Evolutionary conservation across 257 asterid species (phyloP), one percentile per base, ranked within the genome.

Genomic region (Solanum dulcamara): DNA sequence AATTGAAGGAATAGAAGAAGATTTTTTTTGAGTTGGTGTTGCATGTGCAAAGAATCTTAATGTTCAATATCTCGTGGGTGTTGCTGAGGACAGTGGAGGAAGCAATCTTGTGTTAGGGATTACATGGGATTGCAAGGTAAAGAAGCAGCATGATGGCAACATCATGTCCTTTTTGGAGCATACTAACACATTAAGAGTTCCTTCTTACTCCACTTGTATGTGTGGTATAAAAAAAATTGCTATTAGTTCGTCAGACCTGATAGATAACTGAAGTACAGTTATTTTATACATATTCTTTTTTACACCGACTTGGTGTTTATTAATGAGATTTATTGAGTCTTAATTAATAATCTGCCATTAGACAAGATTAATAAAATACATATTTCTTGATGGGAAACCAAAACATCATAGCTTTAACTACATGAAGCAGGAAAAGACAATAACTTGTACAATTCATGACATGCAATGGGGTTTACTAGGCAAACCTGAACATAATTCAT

Each of bases 401-500:
- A 72, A 38, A 12, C 33, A 38, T 37, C 50, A 70, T 22, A 22
- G 13, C n/a, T 12, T 40, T n/a, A 72, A 72, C 81, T 40, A 38
- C 35, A 72, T 22, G 81, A 40, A 40, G 55, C 53, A 72, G 55
- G 55, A 40, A n/a, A 38, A 38, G 44, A 17, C 44, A 46, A 77
- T 17, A 48, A 48, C 30, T 48, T 17, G 28, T 79, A 46, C 18
- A 67, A 77, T 81, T 75, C 26, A 44, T 44, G 10, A 44, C 57
- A 48, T 26, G 59, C 60, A 75, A 75, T 8, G 9, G 40, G 35
- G 20, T 13, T 14, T 44, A 44, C 82, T 75, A 30, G 60, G 80
- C 50, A 51, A 89, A 97, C 99, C 97, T 97, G 94, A 42, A 97
- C 97, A 88, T 94, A 95, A 89, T 94, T 95, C 97, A 96, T 94